Conservation (phyloP, 148 eudicot species). For the Rhododendron griersonianum region DNA sequence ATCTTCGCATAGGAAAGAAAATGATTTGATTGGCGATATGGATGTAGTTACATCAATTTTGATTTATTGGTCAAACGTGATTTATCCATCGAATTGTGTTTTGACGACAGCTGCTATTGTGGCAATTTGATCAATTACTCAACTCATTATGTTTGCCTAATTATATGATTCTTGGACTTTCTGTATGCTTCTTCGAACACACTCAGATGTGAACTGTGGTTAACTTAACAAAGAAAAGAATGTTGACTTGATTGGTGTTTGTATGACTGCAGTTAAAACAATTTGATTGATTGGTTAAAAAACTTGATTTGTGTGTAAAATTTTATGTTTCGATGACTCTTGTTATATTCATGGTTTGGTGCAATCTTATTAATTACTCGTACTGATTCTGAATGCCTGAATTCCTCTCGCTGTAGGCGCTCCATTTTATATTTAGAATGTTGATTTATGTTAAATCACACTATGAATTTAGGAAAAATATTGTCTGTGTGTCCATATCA, state of each 20-base stretch:
- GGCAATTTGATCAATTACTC: background rate
- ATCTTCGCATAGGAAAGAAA: background rate
- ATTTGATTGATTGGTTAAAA: background rate
- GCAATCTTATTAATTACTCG: background rate
- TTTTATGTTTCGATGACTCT: background rate
- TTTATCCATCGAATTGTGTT: background rate
- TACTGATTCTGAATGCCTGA: background rate
- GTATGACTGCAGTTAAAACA: background rate
- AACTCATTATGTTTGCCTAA: background rate
- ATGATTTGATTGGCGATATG: background rate
- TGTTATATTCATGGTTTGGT: background rate
- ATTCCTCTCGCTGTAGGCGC: background rate
- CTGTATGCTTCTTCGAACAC: background rate
- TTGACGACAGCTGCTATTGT: background rate
- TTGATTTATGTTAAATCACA: background rate
- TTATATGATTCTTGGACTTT: background rate
- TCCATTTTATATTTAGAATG: background rate
- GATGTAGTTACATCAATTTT: background rate
- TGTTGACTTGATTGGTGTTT: background rate
- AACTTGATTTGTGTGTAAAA: background rate
- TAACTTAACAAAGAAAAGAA: background rate
- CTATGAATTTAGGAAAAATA: background rate
- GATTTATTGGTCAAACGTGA: background rate
- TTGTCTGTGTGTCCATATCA: background rate
- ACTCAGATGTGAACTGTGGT: background rate